phyloP scores from a whole-genome alignment of 495 filamentous ascomycete genomes.

The Daldinia grandis region DNA sequence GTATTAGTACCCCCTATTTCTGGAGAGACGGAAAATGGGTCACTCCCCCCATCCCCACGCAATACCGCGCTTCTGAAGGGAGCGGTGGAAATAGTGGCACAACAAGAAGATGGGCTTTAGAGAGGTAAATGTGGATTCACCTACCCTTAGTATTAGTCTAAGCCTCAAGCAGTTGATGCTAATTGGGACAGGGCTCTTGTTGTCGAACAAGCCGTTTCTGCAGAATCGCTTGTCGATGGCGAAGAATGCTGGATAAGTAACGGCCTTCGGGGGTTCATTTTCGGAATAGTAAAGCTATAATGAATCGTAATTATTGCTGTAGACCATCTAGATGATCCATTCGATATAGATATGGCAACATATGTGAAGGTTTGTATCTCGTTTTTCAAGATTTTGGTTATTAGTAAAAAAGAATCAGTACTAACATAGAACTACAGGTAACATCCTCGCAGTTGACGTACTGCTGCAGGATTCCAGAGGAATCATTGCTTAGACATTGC shows the following conservation, averaged over 20 bases:
- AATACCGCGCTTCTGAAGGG: slow-evolving; percentile 39
- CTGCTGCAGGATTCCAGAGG: background rate
- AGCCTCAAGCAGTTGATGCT: slow-evolving; percentile 12
- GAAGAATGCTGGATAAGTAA: slow-evolving; percentile 88
- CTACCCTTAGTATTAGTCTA: background rate
- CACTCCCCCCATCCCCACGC: slow-evolving; percentile 62
- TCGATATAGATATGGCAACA: background rate
- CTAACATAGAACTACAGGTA: background rate
- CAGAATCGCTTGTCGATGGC: slow-evolving; percentile 67
- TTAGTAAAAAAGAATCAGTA: background rate
- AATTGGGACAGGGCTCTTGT: slow-evolving; percentile 55
- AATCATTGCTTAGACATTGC: background rate
- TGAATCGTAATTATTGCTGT: background rate
- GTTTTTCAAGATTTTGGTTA: background rate
- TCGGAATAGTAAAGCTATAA: slow-evolving; percentile 43
- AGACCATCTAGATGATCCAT: background rate
- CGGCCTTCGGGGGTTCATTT: slow-evolving; percentile 80
- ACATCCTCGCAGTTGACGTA: background rate
- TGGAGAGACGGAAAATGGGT: slow-evolving; percentile 72
- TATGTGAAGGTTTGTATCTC: background rate
- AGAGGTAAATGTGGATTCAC: slow-evolving; percentile 49
- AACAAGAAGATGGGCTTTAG: slow-evolving; percentile 80
- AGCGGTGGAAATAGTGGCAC: slow-evolving; percentile 85
- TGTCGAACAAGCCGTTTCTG: slow-evolving; percentile 66
- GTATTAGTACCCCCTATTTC: slow-evolving; percentile 82